Evolutionary conservation across 768 basidiomycete genomes (phyloP), one percentile per base, ranked within the genome.

Genomic region (Lentinula detonsa): DNA sequence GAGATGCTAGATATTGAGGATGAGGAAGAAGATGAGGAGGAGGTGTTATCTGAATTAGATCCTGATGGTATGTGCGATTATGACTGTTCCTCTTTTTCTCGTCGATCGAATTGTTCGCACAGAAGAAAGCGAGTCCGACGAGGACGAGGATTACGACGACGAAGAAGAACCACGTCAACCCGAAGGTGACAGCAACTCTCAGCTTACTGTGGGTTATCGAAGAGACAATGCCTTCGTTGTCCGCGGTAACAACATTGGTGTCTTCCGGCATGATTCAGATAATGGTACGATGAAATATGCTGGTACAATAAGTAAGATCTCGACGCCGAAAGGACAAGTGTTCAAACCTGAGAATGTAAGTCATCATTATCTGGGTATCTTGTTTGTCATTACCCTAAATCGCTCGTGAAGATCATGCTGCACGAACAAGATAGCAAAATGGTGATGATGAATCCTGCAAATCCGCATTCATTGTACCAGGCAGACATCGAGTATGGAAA

Each of bases 341-440:
- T 97, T 99, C 72, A 86, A 84, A 57, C 97, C 97, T 0, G 84
- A 83, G 65, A 88, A 96, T 77, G 95, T 93, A 68, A 18, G 77
- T 75, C 6, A 57, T 35, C 33, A 31, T 45, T n/a, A 46, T 48
- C 4, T 37, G 56, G 37, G 4, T 40, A 8, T 33, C 53, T n/a
- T 18, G 28, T 11, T 40, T 34, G 18, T 8, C 51, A 37, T 34
- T 65, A 2, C 62, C 64, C 60, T 66, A 61, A 37, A 61, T 43
- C 37, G 51, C 21, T 49, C 39, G 40, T 43, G 4, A 69, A 97
- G 94, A 86, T 96, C 66, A 96, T 98, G 95, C 75, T 98, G 37
- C 95, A 98, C 70, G 91, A 96, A 65, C 93, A 95, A 85, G 97
- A 99, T 72, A 83, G 85, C 48, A 93, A 93, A 75, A 95, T 99